Evolutionary conservation across 1,139 yeast species (phyloP).

Genomic region (Taphrina sp.): DNA sequence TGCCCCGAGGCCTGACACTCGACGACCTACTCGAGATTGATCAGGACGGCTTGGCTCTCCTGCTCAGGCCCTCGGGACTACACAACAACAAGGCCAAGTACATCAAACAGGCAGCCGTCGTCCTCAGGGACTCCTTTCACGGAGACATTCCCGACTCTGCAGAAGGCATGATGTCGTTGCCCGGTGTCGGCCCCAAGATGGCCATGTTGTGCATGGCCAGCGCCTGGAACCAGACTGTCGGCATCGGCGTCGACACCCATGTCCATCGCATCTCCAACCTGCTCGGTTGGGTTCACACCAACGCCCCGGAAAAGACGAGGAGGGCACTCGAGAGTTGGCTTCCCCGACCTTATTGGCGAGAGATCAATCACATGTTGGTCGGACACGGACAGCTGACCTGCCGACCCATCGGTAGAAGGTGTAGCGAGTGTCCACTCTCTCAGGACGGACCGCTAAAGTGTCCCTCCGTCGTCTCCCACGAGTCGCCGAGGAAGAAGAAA

Average conservation of each 20-base stretch:
- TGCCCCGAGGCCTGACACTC: constrained; percentile 45
- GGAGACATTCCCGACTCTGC: constrained; percentile 66
- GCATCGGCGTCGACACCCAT: constrained; percentile 94
- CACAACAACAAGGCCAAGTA: constrained; percentile 74
- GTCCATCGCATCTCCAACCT: constrained; percentile 69
- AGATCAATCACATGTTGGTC: constrained; percentile 56
- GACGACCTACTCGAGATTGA: constrained; percentile 50
- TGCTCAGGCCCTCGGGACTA: constrained; percentile 82
- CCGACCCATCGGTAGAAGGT: constrained; percentile 65
- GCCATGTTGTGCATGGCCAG: constrained; percentile 75
- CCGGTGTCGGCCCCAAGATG: constrained; percentile 98
- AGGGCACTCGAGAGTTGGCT: constrained; percentile 69
- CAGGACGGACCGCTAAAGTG: constrained; percentile 14
- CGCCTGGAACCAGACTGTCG: constrained; percentile 71
- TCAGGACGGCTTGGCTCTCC: constrained; percentile 59
- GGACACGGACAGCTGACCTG: constrained; percentile 63
- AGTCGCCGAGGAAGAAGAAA: constrained; percentile 11
- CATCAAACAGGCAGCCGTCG: constrained; percentile 60
- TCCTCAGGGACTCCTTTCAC: constrained; percentile 53
- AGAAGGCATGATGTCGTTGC: constrained; percentile 61
- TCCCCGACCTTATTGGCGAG: constrained; percentile 71
- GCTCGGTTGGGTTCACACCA: constrained; percentile 53
- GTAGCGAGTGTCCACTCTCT: constrained; percentile 65
- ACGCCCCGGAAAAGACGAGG: constrained; percentile 75
- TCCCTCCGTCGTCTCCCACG: constrained; percentile 21